Base-by-base conservation (phyloP, 1,139 yeast species). In the Casaregolazyma suthepensis region DNA sequence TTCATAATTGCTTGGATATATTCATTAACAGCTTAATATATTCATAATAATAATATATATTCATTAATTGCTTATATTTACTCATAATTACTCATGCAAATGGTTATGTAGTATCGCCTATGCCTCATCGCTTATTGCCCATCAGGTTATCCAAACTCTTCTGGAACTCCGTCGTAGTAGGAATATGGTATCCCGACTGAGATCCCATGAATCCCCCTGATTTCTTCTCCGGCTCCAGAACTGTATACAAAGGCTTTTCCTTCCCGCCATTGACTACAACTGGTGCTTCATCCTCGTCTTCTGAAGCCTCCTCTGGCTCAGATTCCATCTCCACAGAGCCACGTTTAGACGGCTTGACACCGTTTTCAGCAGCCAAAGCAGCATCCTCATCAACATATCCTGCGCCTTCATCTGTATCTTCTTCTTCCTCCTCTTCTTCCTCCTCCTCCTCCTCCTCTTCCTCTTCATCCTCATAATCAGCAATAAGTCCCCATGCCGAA, bases 171-270 rank as follows among this genome's bases (percentile, higher is more conserved):
- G 52, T 23, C 19, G 54, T 54, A 7, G 55, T 50, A 7, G 64
- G 61, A 43, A 63, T 56, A n/a, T 63, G 61, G 45, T 63, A 63
- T 3, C 57, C 45, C 13, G 54, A 43, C 40, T 60, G 63, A 17
- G 52, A 47, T 3, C 66, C 66, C 56, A 63, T 53, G 45, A 62
- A 61, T 5, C 63, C 63, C 5, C 55, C 59, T 1, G 60, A 59
- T 2, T 56, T 54, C 10, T 61, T 63, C 35, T 63, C 64, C 46
- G 75, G 76, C 45, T 75, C 70, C 43, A 79, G 58, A 3, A 78
- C 75, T 31, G 73, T 71, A 59, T 75, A 79, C 18, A 79, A 65
- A 46, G 67, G 59, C 49, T 59, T 58, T 15, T 50, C 50, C 19
- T 19, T 19, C 12, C 13, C 20, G 10, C 43, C 50, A 4, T 38